A percentile compares a stretch with the other conserved stretches of the same genome.
These are phyloP conservation scores for Borovskyia barvae DNA, from an alignment of 208 protist genomes.

Conservation along the genomic window DNA sequence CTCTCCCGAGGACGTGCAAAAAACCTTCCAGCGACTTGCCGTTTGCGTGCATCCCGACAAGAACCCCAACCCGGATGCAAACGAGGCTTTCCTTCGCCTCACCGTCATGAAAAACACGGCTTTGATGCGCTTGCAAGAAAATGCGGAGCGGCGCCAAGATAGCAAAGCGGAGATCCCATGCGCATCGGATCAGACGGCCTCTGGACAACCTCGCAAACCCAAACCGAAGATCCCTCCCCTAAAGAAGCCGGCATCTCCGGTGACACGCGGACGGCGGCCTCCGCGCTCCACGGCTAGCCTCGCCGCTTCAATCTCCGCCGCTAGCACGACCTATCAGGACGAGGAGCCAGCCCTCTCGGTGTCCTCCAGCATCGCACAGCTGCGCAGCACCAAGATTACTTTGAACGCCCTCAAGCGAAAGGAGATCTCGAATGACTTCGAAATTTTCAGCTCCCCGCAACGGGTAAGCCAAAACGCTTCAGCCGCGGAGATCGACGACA, in stretches of 20 bases:
- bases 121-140: slow-evolving; percentile 25
- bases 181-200: neutral
- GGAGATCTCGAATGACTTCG: slow-evolving; percentile 70
- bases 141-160: neutral
- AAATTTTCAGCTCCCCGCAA: slow-evolving; percentile 45
- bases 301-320: neutral
- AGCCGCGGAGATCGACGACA: slow-evolving; percentile 16
- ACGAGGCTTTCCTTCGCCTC: slow-evolving; percentile 77
- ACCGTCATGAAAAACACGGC: slow-evolving; percentile 47
- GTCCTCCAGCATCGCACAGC: slow-evolving; percentile 11
- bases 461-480: slow-evolving; percentile 8
- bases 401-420: slow-evolving; percentile 79
- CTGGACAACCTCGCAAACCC: neutral
- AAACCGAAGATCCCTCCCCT: neutral
- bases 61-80: slow-evolving; percentile 67
- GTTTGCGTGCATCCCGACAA: slow-evolving; percentile 88
- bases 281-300: neutral
- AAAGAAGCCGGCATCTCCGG: neutral
- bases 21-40: slow-evolving; percentile 71
- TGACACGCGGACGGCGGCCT: neutral
- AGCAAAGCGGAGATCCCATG: neutral
- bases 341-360: neutral
- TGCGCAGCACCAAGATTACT: slow-evolving; percentile 59
- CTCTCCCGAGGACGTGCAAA: slow-evolving; percentile 44
- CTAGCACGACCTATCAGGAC: neutral